Evolutionary conservation across 2,329 filamentous ascomycete genomes (phyloP), one percentile per base, ranked within the genome.

Genomic region (Colletotrichum sp.): DNA sequence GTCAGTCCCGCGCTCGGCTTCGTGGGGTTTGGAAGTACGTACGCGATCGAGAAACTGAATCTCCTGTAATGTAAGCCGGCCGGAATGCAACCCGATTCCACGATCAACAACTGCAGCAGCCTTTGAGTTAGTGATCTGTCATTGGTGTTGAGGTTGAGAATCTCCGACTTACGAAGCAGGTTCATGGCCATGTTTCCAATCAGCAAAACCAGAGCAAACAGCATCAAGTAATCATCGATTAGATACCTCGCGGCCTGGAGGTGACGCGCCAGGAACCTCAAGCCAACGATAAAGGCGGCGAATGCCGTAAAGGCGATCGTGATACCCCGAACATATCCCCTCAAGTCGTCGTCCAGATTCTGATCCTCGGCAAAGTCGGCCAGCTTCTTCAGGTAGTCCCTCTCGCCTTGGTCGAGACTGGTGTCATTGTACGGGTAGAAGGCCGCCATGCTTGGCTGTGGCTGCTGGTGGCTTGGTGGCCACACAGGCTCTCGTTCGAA

Each of bases 121-220:
- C 39, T 36, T 3, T 2, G 7, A 8, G 59, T 76, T 10, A 76
- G 59, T 34, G 3, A 28, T 16, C 5, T 13, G 8, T 18, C 39
- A 6, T 4, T 18, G 1, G 3, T 3, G 2, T 2, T 3, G 1
- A 44, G 5, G 7, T 32, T 15, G 4, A 2, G 3, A 16, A 10
- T n/a, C 30, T 24, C 13, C 5, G 5, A 73, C 74, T 60, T 34
- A 76, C 74, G 26, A 28, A 76, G 69, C 26, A 76, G 13, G 44
- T 74, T 76, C 70, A 76, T 74, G 16, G 64, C n/a, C 74, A 76
- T 76, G 15, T 69, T 76, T 1, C 74, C 74, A 16, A 76, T 26
- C 21, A 76, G 32, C 24, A 76, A 8, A 6, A 52, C 28, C 34
- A 76, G 9, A 15, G 74, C 57, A 4, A 63, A 63, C 49, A 76